Evolutionary conservation across 768 basidiomycete genomes (phyloP).

Genomic region (Galerina sulciceps): DNA sequence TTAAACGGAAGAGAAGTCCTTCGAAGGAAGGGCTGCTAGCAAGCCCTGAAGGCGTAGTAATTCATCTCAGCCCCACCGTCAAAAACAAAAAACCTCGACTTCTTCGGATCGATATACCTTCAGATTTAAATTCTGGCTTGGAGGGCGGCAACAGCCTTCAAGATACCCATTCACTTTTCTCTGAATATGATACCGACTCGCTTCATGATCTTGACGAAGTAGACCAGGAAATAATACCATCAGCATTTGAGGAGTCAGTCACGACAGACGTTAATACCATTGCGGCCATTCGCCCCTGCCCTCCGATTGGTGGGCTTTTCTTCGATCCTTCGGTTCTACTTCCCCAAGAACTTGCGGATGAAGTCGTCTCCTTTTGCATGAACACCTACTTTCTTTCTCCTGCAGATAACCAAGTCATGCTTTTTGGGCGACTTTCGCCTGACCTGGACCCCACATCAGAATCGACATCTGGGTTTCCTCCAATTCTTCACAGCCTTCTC

Average conservation of each 20-base stretch:
- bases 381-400: slow-evolving; percentile 55
- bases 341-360: slow-evolving; percentile 53
- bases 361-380: slow-evolving; percentile 55
- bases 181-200: slow-evolving; percentile 14
- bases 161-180: slow-evolving; percentile 20
- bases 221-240: not conserved
- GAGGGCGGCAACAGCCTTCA: not conserved
- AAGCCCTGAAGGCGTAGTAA: not conserved
- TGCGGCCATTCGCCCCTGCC: slow-evolving; percentile 40
- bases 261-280: not conserved
- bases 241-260: not conserved
- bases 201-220: slow-evolving; percentile 12
- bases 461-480: slow-evolving; percentile 53
- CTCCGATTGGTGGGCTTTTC: slow-evolving; percentile 69
- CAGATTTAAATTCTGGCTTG: slow-evolving; percentile 11
- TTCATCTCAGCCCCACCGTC: not conserved
- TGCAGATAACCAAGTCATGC: slow-evolving; percentile 81
- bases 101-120: slow-evolving; percentile 21
- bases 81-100: slow-evolving; percentile 11
- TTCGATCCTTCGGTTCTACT: slow-evolving; percentile 57
- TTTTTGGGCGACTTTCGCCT: slow-evolving; percentile 64
- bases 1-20: slow-evolving; percentile 18
- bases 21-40: slow-evolving; percentile 4
- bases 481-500: slow-evolving; percentile 58
- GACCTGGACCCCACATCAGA: slow-evolving; percentile 7